These are phyloP conservation scores for Penicillium sp. DNA, from an alignment of 2,329 filamentous ascomycete species.

Conservation along the genomic window DNA sequence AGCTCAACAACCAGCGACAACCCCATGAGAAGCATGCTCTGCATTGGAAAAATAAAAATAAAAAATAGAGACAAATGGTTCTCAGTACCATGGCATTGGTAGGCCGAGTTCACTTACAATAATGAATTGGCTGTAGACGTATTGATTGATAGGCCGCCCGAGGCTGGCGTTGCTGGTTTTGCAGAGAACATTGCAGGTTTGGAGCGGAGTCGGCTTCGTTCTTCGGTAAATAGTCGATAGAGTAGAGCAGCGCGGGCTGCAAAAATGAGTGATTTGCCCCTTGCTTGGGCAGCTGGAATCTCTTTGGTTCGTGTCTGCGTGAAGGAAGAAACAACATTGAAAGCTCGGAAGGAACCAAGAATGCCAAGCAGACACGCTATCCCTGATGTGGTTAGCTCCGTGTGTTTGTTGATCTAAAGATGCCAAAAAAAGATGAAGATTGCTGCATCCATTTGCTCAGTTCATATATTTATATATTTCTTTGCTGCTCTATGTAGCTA, in stretches of 20 bases:
- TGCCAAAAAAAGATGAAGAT: neutral
- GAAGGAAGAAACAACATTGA: neutral
- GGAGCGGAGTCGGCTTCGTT: neutral
- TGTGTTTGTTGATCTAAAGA: neutral
- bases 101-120: conserved; percentile 38
- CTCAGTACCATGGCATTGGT: neutral
- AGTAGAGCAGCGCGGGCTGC: neutral
- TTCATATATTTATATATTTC: too few relatives aligned
- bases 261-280: conserved; percentile 1
- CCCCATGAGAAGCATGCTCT: neutral
- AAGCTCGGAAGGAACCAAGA: neutral
- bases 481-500: neutral
- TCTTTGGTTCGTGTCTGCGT: neutral
- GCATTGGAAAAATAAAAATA: neutral
- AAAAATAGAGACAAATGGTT: neutral
- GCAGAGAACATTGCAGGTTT: conserved; percentile 30
- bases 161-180: conserved; percentile 30
- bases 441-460: neutral
- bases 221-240: neutral
- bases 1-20: neutral
- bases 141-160: conserved; percentile 49
- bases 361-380: neutral
- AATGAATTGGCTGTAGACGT: conserved; percentile 47
- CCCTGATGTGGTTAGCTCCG: neutral
- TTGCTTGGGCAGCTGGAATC: conserved; percentile 8